Percentiles rank a stretch among this genome's conserved stretches.
These are phyloP conservation scores for Thelonectria blattea DNA, from an alignment of 2,329 filamentous ascomycete genomes.

Conservation along the genomic window DNA sequence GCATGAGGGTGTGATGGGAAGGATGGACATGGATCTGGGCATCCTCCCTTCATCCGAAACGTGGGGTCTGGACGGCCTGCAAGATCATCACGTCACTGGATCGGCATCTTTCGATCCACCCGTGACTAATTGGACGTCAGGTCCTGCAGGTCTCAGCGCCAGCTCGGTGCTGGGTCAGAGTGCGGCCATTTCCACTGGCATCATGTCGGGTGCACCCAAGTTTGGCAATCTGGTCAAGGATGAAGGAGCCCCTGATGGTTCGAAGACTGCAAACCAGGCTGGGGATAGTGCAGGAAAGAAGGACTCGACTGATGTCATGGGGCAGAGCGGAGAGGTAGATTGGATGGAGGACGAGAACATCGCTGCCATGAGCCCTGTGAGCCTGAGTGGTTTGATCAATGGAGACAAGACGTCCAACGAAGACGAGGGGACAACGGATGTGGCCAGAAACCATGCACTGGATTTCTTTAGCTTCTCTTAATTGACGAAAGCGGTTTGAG, in stretches of 20 bases:
- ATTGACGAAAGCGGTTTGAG: neutral
- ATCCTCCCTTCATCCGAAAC: conserved; percentile 31
- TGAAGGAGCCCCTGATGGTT: neutral
- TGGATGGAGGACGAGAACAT: conserved; percentile 23
- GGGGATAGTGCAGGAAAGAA: neutral
- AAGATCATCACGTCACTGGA: conserved; percentile 23
- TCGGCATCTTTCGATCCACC: conserved; percentile 35
- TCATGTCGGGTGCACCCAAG: conserved; percentile 30
- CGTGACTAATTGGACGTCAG: conserved; percentile 37
- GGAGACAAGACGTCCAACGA: conserved; percentile 35
- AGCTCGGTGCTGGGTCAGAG: conserved; percentile 38
- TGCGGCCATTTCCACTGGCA: conserved; percentile 33
- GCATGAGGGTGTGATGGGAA: conserved; percentile 16
- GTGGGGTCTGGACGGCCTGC: conserved; percentile 39
- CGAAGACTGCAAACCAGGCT: neutral
- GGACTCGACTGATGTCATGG: conserved; percentile 13
- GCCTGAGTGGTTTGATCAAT: conserved; percentile 41
- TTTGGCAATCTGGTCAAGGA: conserved; percentile 25
- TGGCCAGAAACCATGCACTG: conserved; percentile 44
- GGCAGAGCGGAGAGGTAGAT: conserved; percentile 5
- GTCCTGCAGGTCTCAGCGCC: conserved; percentile 39
- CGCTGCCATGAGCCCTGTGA: conserved; percentile 39
- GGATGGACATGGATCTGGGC: conserved; percentile 36
- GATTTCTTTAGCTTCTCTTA: conserved; percentile 48
- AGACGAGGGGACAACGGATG: conserved; percentile 23